Evolutionary conservation across 1,139 yeast genomes (phyloP), one percentile per base, ranked within the genome.

Genomic region (Taphrina confusa): DNA sequence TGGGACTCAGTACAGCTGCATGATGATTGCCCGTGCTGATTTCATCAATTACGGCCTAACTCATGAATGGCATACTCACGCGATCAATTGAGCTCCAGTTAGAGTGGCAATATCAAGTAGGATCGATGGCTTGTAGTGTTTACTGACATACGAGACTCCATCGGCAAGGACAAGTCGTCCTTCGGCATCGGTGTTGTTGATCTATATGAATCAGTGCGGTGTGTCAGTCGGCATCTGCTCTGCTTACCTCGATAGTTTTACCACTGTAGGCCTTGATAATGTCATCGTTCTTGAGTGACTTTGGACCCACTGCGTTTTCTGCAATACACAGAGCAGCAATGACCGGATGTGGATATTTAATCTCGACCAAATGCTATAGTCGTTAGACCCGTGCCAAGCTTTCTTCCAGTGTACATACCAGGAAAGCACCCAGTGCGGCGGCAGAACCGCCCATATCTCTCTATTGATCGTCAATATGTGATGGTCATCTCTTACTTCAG

Each of bases 91-190:
- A 18, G 62, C 62, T 4, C 62, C 62, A 4, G 62, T 60, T n/a
- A 60, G 42, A 14, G 62, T 60, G 9, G 60, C 59, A n/a, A 52
- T 49, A 31, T 55, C 60, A 28, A 60, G 34, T 22, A 60, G 30
- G 22, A 47, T 57, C 9, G 56, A 34, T 12, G 62, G 58, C 22
- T 31, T 34, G 42, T 42, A 55, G 9, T 16, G 31, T n/a, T 34
- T 23, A 16, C 55, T 44, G 9, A 44, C 30, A 34, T 55, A 60
- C 12, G 54, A 34, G 23, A 60, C 49, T 4, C 59, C 62, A 40
- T 60, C 62, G n/a, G 62, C 62, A 12, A 60, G 50, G 16, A 60
- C 51, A 8, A 60, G 44, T 34, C 62, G 60, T 14, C 62, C 62
- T 40, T 60, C 62, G 18, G 62, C 62, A 30, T 60, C 62, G 8